phyloP scores from a whole-genome alignment of 2,329 filamentous ascomycete species.

The Fusarium torulosum region DNA sequence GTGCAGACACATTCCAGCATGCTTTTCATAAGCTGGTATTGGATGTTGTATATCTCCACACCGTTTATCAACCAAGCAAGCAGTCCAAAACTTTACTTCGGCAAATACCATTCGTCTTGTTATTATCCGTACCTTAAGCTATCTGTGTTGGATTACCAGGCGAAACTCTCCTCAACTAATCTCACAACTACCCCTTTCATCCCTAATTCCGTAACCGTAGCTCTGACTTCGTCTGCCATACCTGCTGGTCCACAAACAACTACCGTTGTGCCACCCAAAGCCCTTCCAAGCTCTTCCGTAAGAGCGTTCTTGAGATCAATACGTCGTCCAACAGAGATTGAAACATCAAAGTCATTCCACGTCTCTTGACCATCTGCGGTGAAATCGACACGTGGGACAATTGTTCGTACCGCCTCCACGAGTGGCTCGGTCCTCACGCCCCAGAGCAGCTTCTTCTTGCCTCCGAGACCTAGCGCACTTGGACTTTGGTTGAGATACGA shows the following conservation, averaged over 20 bases:
- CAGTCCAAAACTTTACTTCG: too few species aligned
- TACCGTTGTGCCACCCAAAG: background rate
- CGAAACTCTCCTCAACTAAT: constrained; percentile 10
- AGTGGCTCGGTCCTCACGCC: constrained; percentile 23
- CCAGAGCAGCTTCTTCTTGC: constrained; percentile 49
- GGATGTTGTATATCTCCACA: too few species aligned
- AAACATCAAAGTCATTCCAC: constrained; percentile 1
- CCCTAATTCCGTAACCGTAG: background rate
- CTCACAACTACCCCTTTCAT: background rate
- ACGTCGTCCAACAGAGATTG: background rate
- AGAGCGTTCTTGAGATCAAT: background rate
- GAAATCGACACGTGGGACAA: background rate
- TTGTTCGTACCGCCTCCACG: background rate
- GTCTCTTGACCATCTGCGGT: background rate
- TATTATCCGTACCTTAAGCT: too few species aligned
- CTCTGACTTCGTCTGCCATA: constrained; percentile 9
- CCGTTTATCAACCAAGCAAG: too few species aligned
- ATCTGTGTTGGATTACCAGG: background rate
- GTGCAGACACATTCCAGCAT: too few species aligned
- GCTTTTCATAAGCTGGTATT: too few species aligned
- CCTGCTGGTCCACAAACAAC: constrained; percentile 8
- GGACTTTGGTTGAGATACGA: constrained; percentile 41
- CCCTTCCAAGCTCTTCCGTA: background rate
- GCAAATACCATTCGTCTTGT: too few species aligned
- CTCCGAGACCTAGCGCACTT: constrained; percentile 28